phyloP scores from a whole-genome alignment of 108 stramenopile genomes.

The Parietichytrium sp. region DNA sequence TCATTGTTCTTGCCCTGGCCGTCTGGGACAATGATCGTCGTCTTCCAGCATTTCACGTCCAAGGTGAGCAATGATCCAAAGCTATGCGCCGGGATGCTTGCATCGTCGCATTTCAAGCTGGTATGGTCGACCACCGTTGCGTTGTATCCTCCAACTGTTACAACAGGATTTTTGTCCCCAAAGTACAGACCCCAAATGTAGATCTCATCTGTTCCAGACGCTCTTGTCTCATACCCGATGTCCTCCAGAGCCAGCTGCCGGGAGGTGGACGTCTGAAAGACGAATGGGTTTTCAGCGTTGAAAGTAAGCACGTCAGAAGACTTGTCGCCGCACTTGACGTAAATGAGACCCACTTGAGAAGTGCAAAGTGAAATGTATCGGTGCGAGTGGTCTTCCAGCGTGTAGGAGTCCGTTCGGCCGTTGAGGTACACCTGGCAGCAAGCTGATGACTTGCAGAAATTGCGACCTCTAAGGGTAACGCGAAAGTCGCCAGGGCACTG shows the following conservation, averaged over 20 bases:
- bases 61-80: too few relatives aligned
- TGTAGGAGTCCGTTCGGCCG: not conserved
- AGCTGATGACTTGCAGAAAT: not conserved
- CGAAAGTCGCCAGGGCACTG: too few relatives aligned
- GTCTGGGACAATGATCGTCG: not conserved
- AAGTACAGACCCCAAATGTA: not conserved
- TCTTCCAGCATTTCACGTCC: not conserved
- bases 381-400: not conserved
- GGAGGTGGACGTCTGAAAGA: not conserved
- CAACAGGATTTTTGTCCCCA: not conserved
- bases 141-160: not conserved
- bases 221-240: not conserved
- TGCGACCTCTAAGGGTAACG: not conserved
- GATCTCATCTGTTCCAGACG: not conserved
- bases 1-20: constrained; percentile 17
- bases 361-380: not conserved
- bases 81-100: not conserved
- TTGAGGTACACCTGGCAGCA: constrained; percentile 7
- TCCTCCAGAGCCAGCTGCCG: not conserved
- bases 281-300: not conserved
- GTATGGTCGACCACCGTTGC: constrained; percentile 9
- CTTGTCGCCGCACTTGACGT: not conserved
- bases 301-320: not conserved
- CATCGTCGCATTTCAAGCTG: not conserved
- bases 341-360: not conserved